Evolutionary conservation across 164 flowering plant genomes (phyloP).

Genomic region (Liquidambar formosana): DNA sequence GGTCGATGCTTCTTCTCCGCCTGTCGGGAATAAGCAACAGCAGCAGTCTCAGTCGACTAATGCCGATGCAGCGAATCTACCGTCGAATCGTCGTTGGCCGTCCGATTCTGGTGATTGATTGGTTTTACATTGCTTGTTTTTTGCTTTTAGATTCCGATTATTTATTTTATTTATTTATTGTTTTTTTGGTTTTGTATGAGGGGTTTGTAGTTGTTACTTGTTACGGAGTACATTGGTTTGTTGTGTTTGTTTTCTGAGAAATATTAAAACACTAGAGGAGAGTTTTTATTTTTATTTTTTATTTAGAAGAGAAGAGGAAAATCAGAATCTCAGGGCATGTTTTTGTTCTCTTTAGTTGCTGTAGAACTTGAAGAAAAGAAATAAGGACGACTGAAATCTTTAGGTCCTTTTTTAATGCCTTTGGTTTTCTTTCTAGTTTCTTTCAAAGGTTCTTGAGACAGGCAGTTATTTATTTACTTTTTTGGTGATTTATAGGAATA

Average conservation of each 20-base stretch:
- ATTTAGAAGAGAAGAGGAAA: too few relatives aligned
- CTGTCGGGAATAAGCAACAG: slow-evolving; percentile 12
- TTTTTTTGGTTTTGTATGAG: neutral
- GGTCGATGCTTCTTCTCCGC: slow-evolving; percentile 3
- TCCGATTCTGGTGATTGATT: slow-evolving; percentile 14
- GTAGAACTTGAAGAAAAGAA: too few relatives aligned
- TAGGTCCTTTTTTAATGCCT: too few relatives aligned
- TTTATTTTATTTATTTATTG: neutral
- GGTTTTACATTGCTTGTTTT: neutral
- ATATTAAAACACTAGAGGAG: too few relatives aligned
- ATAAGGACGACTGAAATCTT: too few relatives aligned
- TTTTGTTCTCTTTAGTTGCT: too few relatives aligned
- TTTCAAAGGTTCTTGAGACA: too few relatives aligned
- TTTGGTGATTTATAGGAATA: too few relatives aligned
- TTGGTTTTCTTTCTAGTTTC: too few relatives aligned
- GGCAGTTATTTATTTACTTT: too few relatives aligned
- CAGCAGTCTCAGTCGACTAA: neutral
- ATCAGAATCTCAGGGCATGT: too few relatives aligned
- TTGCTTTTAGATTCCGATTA: neutral
- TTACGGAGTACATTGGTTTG: neutral
- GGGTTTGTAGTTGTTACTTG: neutral
- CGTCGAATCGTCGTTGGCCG: slow-evolving; percentile 13
- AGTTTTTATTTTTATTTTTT: too few relatives aligned
- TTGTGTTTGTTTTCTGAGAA: neutral
- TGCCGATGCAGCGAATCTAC: neutral